Evolutionary conservation across 1,284 basidiomycete species (phyloP).

Genomic region (Tilletia setariae): DNA sequence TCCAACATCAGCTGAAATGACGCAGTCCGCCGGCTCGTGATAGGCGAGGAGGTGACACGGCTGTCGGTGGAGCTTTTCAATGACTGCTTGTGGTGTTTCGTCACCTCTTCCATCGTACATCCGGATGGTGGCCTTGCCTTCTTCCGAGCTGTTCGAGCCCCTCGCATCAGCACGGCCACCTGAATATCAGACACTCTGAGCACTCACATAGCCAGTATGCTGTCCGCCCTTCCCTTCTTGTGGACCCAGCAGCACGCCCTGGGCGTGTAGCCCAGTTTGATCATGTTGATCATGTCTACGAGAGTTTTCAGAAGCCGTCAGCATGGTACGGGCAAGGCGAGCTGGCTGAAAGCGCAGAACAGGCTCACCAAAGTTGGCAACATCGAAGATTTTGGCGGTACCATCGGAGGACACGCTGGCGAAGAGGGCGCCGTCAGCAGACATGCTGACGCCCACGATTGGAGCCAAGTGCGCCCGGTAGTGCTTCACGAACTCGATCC

Average conservation of each 20-base stretch:
- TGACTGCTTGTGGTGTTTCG: constrained; percentile 69
- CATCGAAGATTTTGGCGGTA: constrained; percentile 87
- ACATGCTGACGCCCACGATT: constrained; percentile 76
- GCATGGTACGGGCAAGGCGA: neutral
- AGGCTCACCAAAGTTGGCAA: constrained; percentile 85
- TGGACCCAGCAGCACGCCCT: constrained; percentile 92
- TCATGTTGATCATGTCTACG: constrained; percentile 96
- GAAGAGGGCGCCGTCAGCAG: constrained; percentile 85
- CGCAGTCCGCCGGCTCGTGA: constrained; percentile 81
- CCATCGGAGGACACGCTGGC: constrained; percentile 64
- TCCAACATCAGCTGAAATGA: constrained; percentile 87
- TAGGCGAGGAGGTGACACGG: constrained; percentile 93
- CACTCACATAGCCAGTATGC: constrained; percentile 78
- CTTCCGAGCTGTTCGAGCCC: constrained; percentile 67
- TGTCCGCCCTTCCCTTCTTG: constrained; percentile 76
- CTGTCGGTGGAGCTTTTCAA: constrained; percentile 74
- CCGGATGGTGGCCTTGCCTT: constrained; percentile 69
- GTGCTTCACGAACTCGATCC: constrained; percentile 55
- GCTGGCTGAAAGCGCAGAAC: constrained; percentile 14
- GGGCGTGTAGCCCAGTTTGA: constrained; percentile 80
- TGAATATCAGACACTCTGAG: neutral
- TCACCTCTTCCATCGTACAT: constrained; percentile 90
- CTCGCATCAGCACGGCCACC: neutral
- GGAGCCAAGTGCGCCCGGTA: constrained; percentile 79
- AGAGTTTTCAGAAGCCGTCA: constrained; percentile 8